Conservation (phyloP, 768 basidiomycete genomes). For the Russula sp. region DNA sequence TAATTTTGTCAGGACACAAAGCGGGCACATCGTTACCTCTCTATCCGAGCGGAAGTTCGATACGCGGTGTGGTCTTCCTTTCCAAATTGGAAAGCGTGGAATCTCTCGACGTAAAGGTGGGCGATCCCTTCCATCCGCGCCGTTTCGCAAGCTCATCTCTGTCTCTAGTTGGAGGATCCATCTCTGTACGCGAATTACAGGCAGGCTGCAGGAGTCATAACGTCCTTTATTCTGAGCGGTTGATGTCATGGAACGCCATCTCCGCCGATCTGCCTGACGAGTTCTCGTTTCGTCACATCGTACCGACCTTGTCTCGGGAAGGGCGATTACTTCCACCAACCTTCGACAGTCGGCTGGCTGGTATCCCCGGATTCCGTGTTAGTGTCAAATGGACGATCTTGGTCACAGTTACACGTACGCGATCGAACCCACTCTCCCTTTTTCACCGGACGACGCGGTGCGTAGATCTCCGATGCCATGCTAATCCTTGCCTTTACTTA, state of each 20-base stretch:
- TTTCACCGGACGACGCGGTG: constrained; percentile 17
- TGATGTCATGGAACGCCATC: constrained; percentile 17
- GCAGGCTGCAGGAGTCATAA: constrained; percentile 12
- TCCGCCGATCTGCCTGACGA: constrained; percentile 8
- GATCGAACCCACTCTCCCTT: constrained; percentile 2
- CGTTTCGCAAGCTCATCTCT: background rate
- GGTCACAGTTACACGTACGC: constrained; percentile 15
- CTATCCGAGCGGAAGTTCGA: constrained; percentile 18
- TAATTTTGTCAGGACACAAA: constrained; percentile 21
- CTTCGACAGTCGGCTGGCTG: constrained; percentile 23
- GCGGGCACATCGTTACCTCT: constrained; percentile 5
- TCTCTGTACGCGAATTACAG: constrained; percentile 18
- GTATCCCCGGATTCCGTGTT: constrained; percentile 26
- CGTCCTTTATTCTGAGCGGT: constrained; percentile 10
- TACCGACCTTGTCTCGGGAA: background rate
- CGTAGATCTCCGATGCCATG: background rate
- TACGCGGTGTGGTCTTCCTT: constrained; percentile 18
- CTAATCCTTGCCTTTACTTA: background rate
- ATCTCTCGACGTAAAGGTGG: constrained; percentile 22
- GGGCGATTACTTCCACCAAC: constrained; percentile 21
- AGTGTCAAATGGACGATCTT: constrained; percentile 19
- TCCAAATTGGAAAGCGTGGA: constrained; percentile 1
- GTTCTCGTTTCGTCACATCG: constrained; percentile 12
- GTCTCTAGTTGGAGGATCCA: constrained; percentile 17
- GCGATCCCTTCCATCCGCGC: background rate